Percentiles rank a stretch among this genome's conserved stretches.
These are phyloP conservation scores for Fusarium coffeatum DNA, from an alignment of 2,329 filamentous ascomycete species.

Conservation along the genomic window DNA sequence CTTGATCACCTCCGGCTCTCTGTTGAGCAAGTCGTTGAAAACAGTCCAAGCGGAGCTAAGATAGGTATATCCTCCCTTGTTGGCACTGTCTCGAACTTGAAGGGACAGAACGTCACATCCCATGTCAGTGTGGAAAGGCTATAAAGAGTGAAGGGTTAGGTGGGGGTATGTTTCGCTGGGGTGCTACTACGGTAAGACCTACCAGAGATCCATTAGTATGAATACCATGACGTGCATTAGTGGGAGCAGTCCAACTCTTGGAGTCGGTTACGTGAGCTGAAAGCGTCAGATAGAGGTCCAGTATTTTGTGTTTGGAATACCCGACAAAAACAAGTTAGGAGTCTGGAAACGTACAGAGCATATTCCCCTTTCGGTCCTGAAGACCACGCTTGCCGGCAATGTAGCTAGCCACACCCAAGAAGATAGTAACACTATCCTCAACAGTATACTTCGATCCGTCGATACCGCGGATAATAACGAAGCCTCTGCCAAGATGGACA, in stretches of 20 bases:
- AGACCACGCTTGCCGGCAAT: constrained; percentile 65
- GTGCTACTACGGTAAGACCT: constrained; percentile 42
- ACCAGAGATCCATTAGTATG: constrained; percentile 61
- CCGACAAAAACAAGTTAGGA: neutral
- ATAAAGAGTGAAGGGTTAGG: constrained; percentile 7
- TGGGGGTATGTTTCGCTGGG: neutral
- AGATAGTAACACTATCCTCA: constrained; percentile 67
- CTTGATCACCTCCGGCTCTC: constrained; percentile 54
- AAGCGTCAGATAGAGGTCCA: constrained; percentile 21
- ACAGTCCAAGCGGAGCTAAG: constrained; percentile 58
- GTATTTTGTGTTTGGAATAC: neutral
- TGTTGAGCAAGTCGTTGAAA: constrained; percentile 56
- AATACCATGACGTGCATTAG: constrained; percentile 60
- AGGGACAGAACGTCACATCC: constrained; percentile 62
- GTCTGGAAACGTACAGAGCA: constrained; percentile 56
- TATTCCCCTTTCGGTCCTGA: constrained; percentile 61
- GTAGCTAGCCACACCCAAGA: constrained; percentile 67
- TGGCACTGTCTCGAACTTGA: constrained; percentile 59
- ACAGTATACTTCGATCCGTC: constrained; percentile 59
- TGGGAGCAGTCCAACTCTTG: constrained; percentile 58
- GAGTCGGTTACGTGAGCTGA: constrained; percentile 62
- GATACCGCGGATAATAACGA: constrained; percentile 67
- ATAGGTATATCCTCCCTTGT: constrained; percentile 58
- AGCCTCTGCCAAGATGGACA: constrained; percentile 59
- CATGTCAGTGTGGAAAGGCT: constrained; percentile 66